phyloP scores from a whole-genome alignment of 2,329 filamentous ascomycete genomes.

The Trichoderma brevicompactum region DNA sequence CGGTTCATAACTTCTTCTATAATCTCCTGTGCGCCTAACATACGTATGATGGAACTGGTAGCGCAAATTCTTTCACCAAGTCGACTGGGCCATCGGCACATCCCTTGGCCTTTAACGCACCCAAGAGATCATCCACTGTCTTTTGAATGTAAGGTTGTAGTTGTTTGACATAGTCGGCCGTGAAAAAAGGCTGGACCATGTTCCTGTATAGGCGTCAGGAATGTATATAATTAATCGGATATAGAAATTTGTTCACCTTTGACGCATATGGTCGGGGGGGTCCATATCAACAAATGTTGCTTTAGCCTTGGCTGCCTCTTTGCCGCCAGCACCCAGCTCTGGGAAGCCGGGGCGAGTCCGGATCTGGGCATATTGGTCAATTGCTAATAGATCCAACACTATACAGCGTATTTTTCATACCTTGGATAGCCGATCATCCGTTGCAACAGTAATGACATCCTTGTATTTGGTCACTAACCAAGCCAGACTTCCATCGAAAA shows the following conservation, averaged over 20 bases:
- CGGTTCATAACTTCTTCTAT: no score
- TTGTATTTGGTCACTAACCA: conserved; percentile 7
- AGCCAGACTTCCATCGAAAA: conserved; percentile 7
- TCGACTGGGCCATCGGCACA: no score
- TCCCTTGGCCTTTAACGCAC: neutral
- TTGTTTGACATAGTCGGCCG: neutral
- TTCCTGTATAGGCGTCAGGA: no score
- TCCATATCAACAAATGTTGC: conserved; percentile 12
- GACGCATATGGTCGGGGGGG: conserved; percentile 2
- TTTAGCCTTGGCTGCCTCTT: conserved; percentile 2
- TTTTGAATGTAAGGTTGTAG: conserved; percentile 5
- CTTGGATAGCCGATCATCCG: neutral
- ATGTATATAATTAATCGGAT: no score
- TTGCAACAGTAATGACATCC: conserved; percentile 6
- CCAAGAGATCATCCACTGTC: conserved; percentile 1
- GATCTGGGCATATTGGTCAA: neutral
- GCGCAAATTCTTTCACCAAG: no score
- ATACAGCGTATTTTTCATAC: neutral
- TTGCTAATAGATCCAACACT: no score
- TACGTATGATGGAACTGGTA: no score
- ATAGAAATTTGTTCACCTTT: neutral
- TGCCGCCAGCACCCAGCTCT: neutral
- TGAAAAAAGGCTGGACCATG: neutral
- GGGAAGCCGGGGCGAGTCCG: conserved; percentile 3
- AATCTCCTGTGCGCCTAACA: no score